These are phyloP conservation scores for Lavandula angustifolia DNA, from an alignment of 257 asterid species.

Conservation along the genomic window DNA sequence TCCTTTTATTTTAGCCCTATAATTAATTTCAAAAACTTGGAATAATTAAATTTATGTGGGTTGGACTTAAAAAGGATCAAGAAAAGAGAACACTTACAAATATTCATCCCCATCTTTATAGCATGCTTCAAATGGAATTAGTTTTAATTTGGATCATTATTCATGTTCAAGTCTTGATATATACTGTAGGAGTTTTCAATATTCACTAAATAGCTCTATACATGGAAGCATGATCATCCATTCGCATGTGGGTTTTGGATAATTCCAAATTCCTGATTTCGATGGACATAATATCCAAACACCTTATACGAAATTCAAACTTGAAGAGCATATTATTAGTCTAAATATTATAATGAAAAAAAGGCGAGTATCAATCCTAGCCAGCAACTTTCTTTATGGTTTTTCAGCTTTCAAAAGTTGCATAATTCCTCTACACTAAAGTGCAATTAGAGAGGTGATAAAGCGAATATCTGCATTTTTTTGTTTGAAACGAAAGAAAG, in stretches of 20 bases:
- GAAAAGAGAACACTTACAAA: conserved; percentile 5
- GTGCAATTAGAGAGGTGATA: conserved; percentile 34
- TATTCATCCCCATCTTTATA: conserved; percentile 29
- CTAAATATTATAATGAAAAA: neutral
- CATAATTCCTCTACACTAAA: conserved; percentile 56
- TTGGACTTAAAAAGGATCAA: conserved; percentile 17
- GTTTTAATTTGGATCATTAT: conserved; percentile 4
- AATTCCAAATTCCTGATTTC: too few species aligned
- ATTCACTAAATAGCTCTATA: too few species aligned
- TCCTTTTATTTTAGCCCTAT: conserved; percentile 38
- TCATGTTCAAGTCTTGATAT: neutral
- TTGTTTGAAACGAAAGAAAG: conserved; percentile 42
- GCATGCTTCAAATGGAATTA: conserved; percentile 10
- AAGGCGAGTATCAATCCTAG: conserved; percentile 54
- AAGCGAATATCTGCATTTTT: conserved; percentile 63
- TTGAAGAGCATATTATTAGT: conserved; percentile 31
- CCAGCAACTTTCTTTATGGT: conserved; percentile 49
- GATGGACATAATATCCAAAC: too few species aligned
- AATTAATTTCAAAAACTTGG: conserved; percentile 18
- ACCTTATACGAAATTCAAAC: too few species aligned
- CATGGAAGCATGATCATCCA: too few species aligned
- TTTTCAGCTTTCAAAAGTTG: conserved; percentile 69
- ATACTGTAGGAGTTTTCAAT: neutral
- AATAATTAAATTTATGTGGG: conserved; percentile 14
- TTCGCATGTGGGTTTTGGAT: too few species aligned